Base-by-base conservation (phyloP, 139 green algal species). In the Nannochloris sp. region DNA sequence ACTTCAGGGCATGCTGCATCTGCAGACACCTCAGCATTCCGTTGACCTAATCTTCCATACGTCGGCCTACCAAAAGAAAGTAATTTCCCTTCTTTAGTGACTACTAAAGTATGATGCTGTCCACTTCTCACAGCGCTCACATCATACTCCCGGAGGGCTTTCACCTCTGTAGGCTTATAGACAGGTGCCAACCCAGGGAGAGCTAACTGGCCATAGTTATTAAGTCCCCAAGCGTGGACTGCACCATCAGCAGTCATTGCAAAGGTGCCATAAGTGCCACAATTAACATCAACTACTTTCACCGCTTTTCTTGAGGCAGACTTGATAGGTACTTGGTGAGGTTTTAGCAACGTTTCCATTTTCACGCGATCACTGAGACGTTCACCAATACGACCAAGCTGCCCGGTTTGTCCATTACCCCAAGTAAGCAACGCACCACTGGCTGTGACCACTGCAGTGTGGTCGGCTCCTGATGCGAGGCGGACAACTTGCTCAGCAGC, bases 161-260 rank as follows among this genome's bases (percentile, higher is more conserved):
- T 62, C 9, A 90, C 79, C n/a, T 59, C 34, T 5, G 61, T 61
- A 9, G 75, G 75, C 1, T 67, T 36, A 25, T 48, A 76, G 36
- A 73, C 36, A 4, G 54, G 62, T 2, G n/a, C 70, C 54, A 30
- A 47, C 25, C 70, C 65, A 14, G 80, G 62, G 36, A 89, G 42
- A 6, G 53, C 88, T 27, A 97, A 79, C 82, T 97, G 90, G 9
- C 84, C 85, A 54, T 84, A 89, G 75, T 96, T 96, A 80, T 97
- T 97, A 3, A 96, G 77, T 14, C 90, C 90, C 72, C 84, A 95
- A 1, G 73, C 82, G 25, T 71, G 81, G 0, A 95, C 74, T 6
- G 70, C 42, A 54, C 90, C 88, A 13, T 71, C 37, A 8, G 75
- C 57, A 9, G 64, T 73, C 33, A 85, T 60, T 2, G 80, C 83